Evolutionary conservation across 2,329 filamentous ascomycete genomes (phyloP).

Genomic region (Cryphonectria nitschkei): DNA sequence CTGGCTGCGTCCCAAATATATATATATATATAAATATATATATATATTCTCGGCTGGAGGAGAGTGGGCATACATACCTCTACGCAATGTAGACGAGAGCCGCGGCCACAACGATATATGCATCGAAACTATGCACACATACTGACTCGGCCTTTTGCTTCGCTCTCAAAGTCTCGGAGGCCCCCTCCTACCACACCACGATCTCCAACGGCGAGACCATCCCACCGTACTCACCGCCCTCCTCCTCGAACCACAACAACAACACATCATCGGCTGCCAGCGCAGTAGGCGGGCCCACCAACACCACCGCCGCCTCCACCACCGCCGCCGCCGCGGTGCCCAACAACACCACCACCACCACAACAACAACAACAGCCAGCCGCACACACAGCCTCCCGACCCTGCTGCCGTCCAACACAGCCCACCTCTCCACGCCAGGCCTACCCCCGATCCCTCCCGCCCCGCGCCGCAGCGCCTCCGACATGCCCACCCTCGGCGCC

Average conservation of each 20-base stretch:
- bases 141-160: background rate
- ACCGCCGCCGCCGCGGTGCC: too few species aligned
- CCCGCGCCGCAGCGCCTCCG: constrained; percentile 35
- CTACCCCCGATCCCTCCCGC: constrained; percentile 55
- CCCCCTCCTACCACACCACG: constrained; percentile 63
- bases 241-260: constrained; percentile 6
- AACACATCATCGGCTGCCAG: constrained; percentile 25
- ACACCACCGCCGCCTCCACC: constrained; percentile 21
- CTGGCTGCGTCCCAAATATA: background rate
- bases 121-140: background rate
- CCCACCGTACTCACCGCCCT: constrained; percentile 55
- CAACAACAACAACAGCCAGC: background rate
- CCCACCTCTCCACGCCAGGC: constrained; percentile 43
- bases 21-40: too few species aligned
- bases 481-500: constrained; percentile 49
- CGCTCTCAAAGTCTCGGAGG: constrained; percentile 58
- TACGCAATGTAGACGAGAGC: background rate
- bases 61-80: background rate
- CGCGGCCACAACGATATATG: background rate
- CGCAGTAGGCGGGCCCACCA: constrained; percentile 24
- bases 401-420: constrained; percentile 40
- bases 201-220: constrained; percentile 49
- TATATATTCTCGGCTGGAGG: background rate
- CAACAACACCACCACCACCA: background rate
- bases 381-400: constrained; percentile 29